Conservation (phyloP, 2,329 filamentous ascomycete genomes). For the Ploettnerulaceae sp. region DNA sequence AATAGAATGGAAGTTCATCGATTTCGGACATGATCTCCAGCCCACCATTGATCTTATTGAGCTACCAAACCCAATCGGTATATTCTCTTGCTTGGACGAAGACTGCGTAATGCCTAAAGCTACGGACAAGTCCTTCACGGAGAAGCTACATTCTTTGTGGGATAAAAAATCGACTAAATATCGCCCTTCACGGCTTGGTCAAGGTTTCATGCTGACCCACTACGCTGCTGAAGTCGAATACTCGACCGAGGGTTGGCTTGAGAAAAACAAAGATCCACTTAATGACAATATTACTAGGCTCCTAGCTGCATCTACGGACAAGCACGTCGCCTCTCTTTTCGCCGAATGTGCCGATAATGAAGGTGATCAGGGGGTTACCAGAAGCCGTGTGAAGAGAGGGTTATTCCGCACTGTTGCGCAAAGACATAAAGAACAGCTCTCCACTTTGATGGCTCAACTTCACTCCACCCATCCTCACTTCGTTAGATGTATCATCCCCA, state of each 20-base stretch:
- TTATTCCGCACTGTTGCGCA: constrained; percentile 96
- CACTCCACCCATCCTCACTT: constrained; percentile 98
- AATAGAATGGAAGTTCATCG: constrained; percentile 99
- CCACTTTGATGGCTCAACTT: constrained; percentile 89
- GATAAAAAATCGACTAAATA: constrained; percentile 95
- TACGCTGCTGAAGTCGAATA: constrained; percentile 98
- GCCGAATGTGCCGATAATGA: constrained; percentile 79
- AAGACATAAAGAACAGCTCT: constrained; percentile 95
- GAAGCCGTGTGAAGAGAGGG: constrained; percentile 90
- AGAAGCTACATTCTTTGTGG: constrained; percentile 96
- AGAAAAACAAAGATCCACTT: constrained; percentile 98
- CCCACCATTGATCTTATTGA: constrained; percentile 98
- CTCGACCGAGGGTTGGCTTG: constrained; percentile 88
- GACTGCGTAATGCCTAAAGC: constrained; percentile 99
- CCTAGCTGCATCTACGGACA: constrained; percentile 74
- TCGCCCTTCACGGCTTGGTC: constrained; percentile 75
- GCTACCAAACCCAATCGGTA: constrained; percentile 91
- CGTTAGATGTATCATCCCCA: constrained; percentile 93
- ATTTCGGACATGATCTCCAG: constrained; percentile 94
- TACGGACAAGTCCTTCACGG: constrained; percentile 93
- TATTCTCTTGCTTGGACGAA: constrained; percentile 96
- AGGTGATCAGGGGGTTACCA: constrained; percentile 62
- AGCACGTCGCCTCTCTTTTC: constrained; percentile 80
- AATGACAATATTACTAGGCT: constrained; percentile 95
- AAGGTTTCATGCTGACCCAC: constrained; percentile 94